Evolutionary conservation across 176 grass and related monocot genomes (phyloP), one percentile per base, ranked within the genome.

Genomic region (Pontederia crassipes): DNA sequence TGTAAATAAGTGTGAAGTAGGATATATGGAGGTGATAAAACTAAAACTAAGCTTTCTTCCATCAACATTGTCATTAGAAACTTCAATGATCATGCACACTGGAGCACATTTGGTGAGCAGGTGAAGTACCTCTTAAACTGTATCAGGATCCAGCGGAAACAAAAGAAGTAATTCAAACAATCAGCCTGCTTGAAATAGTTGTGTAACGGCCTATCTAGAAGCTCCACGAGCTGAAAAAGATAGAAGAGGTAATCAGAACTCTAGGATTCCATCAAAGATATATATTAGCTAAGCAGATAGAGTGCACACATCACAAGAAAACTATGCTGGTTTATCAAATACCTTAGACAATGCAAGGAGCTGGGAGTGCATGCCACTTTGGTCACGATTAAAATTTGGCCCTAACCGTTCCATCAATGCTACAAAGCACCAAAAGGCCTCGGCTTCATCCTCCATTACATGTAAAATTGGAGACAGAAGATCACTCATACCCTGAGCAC

Each of bases 61-160:
- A 35, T 35, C 29, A 35, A 35, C 2, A 35, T 4, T 4, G n/a
- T n/a, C n/a, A n/a, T 62, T 45, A 62, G 35, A 16, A 62, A 45
- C 8, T 17, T 10, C 10, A 9, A 20, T 47, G 17, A n/a, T 5
- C 14, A 13, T 53, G 12, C 12, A 53, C 4, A 12, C 15, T 48
- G 12, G 8, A 5, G 17, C 40, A 10, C 14, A 62, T 48, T 47
- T 70, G 20, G 12, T 12, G 14, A 9, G 16, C 2, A 53, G 66
- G 58, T 63, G 18, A 9, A 29, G 57, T 88, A 88, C 93, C 93
- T 85, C 76, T 98, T 98, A 74, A 98, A 98, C 64, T 98, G 93
- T 92, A 98, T 98, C 73, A 98, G 93, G 76, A 98, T 86, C 93
- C 93, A 98, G 28, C 93, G 84, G 64, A 98, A 98, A 71, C 93